Base-by-base conservation (phyloP, 768 basidiomycete species). In the Tulasnella sp. region DNA sequence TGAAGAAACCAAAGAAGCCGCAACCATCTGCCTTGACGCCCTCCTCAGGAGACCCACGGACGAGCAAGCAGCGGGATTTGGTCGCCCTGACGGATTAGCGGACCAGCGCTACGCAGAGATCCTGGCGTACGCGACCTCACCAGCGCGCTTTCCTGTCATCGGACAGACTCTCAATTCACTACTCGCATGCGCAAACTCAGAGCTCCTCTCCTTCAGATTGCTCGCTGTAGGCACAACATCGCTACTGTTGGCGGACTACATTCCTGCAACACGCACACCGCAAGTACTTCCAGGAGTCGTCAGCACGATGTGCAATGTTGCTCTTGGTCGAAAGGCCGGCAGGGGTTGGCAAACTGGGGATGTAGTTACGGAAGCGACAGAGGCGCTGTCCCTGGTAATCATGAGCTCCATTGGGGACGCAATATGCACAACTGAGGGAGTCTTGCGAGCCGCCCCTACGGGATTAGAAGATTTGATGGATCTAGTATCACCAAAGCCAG, bases 201-300 rank as follows among this genome's bases (percentile, higher is more conserved):
- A 73, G 4, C 75, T 83, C 63, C 70, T 78, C 3, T 69, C 78
- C n/a, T 72, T 94, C 38, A 88, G 91, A 64, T 72, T 74, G 15
- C 61, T 76, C 3, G 85, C 86, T 11, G 75, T 95, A 19, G 74
- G 80, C 23, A 67, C 83, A 21, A 68, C 89, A 4, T 71, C 71
- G 29, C 65, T 80, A 13, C 70, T 92, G 32, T 68, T 93, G 60
- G 60, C 64, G 8, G 56, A 66, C 3, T 82, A 78, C 64, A 70
- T 79, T 1, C 19, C 51, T 3, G 74, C 79, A 3, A 67, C 76
- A 8, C 80, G 82, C 3, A 58, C 77, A 21, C 84, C 85, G 8
- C 81, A 86, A 11, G 75, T 97, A 26, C 73, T 97, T 27, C 94
- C 94, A 0, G 94, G 94, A 1, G 78, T 86, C 30, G 78, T 90